Percentiles rank a stretch among this genome's conserved stretches.
These are phyloP conservation scores for Colletotrichum higginsianum DNA, from an alignment of 2,329 filamentous ascomycete species.

Conservation along the genomic window DNA sequence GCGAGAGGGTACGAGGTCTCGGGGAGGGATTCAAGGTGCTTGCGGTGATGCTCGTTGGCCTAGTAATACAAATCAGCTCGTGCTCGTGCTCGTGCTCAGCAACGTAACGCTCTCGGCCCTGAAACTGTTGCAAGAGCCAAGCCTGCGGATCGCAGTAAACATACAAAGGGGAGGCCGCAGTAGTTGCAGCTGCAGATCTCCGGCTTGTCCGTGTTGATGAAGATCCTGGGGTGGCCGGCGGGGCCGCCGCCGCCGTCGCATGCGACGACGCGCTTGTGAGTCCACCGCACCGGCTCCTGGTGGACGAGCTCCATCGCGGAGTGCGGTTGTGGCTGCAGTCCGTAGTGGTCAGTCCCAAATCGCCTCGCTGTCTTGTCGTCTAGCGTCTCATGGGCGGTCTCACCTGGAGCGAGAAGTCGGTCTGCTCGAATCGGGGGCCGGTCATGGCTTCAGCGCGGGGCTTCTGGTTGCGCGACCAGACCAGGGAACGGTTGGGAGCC, in stretches of 20 bases:
- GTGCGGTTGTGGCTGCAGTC: constrained; percentile 82
- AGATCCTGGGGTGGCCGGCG: constrained; percentile 91
- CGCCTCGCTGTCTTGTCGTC: background rate
- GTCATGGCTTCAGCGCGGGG: constrained; percentile 88
- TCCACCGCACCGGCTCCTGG: constrained; percentile 95
- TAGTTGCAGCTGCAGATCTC: constrained; percentile 93
- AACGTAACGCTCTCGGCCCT: background rate
- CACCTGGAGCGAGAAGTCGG: constrained; percentile 93
- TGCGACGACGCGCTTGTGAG: constrained; percentile 82
- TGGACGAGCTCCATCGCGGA: constrained; percentile 97
- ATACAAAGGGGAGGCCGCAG: constrained; percentile 93
- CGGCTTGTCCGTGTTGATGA: constrained; percentile 98
- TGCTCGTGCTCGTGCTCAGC: constrained; percentile 5
- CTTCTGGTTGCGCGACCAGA: constrained; percentile 91
- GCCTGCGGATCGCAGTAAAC: constrained; percentile 53
- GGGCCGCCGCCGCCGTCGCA: constrained; percentile 96
- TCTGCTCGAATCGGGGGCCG: constrained; percentile 97
- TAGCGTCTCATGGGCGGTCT: constrained; percentile 47
- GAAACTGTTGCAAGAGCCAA: background rate
- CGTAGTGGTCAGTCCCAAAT: constrained; percentile 2
- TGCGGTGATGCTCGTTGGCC: constrained; percentile 92
- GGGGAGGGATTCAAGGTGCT: constrained; percentile 86
- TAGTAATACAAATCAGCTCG: constrained; percentile 54
- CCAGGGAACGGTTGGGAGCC: constrained; percentile 85
- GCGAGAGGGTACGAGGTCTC: constrained; percentile 85